A percentile compares a stretch with the other conserved stretches of the same genome.
These are phyloP conservation scores for Tarenaya hassleriana DNA, from an alignment of 345 rosid genomes.

Conservation along the genomic window DNA sequence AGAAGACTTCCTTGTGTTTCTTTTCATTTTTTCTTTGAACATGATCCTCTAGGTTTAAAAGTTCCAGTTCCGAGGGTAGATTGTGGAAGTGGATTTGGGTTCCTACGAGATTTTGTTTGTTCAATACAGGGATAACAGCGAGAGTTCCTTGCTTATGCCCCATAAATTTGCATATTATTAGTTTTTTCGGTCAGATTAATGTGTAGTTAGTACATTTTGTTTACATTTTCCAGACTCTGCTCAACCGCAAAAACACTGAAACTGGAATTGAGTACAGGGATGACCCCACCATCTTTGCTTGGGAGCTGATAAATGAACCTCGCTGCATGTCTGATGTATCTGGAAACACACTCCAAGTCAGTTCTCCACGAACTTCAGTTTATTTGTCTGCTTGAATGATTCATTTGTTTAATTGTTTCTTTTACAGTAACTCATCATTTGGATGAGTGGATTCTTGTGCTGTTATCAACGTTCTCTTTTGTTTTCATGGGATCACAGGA, in stretches of 20 bases:
- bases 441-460: background rate
- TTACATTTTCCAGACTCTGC: slow-evolving; percentile 36
- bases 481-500: slow-evolving; percentile 45
- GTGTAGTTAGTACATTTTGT: background rate
- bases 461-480: background rate
- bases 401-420: slow-evolving; percentile 7
- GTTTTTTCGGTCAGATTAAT: slow-evolving; percentile 2
- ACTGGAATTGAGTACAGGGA: slow-evolving; percentile 73
- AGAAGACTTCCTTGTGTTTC: too few species aligned
- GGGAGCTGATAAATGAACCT: slow-evolving; percentile 92
- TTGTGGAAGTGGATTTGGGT: too few species aligned
- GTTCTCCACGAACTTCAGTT: slow-evolving; percentile 19
- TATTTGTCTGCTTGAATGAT: background rate
- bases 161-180: background rate
- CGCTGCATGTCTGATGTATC: slow-evolving; percentile 76
- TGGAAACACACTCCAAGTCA: slow-evolving; percentile 74
- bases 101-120: too few species aligned
- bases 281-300: slow-evolving; percentile 74
- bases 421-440: background rate
- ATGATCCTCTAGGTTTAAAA: too few species aligned
- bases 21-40: too few species aligned
- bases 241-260: slow-evolving; percentile 66
- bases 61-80: too few species aligned
- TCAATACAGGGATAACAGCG: too few species aligned
- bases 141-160: too few species aligned